Percentiles rank a stretch among this genome's conserved stretches.
Evolutionary conservation across 108 stramenopile species (phyloP).

Genomic region (Cyclostephanos invisitatus): DNA sequence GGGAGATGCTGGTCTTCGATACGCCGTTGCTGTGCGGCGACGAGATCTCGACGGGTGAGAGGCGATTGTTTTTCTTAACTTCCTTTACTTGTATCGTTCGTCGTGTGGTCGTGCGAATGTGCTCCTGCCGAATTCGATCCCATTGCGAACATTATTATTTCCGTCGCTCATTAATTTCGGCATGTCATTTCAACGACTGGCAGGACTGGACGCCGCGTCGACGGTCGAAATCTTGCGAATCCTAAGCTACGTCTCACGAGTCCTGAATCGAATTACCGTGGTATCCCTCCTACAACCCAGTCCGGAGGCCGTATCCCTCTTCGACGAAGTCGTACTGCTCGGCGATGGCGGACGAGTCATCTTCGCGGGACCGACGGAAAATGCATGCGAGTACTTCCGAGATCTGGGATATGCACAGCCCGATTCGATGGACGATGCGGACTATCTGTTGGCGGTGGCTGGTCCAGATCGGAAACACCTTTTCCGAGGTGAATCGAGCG

Average conservation of each 20-base stretch:
- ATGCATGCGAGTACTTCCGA: slow-evolving; percentile 50
- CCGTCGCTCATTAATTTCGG: not conserved
- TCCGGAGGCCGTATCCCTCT: slow-evolving; percentile 68
- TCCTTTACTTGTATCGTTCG: not conserved
- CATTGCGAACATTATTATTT: not conserved
- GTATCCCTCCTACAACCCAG: slow-evolving; percentile 78
- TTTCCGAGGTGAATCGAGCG: slow-evolving; percentile 33
- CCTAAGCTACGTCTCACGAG: slow-evolving; percentile 27
- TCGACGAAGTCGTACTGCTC: slow-evolving; percentile 72
- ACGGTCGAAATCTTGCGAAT: slow-evolving; percentile 68
- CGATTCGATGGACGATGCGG: slow-evolving; percentile 61
- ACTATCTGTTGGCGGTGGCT: slow-evolving; percentile 47
- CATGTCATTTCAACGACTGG: slow-evolving; percentile 5
- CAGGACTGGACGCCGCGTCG: slow-evolving; percentile 75
- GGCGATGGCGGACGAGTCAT: slow-evolving; percentile 59
- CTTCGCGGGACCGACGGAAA: slow-evolving; percentile 63
- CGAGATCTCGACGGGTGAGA: slow-evolving; percentile 41
- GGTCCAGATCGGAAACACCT: slow-evolving; percentile 48
- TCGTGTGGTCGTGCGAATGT: no score
- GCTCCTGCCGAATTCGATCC: no score
- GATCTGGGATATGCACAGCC: slow-evolving; percentile 55
- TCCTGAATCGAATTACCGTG: slow-evolving; percentile 45
- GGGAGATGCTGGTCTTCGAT: slow-evolving; percentile 32
- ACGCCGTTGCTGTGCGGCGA: slow-evolving; percentile 54
- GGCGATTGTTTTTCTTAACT: not conserved